Evolutionary conservation across 176 grass and related monocot species (phyloP).

Genomic region (Rhipidocladum racemiflorum): DNA sequence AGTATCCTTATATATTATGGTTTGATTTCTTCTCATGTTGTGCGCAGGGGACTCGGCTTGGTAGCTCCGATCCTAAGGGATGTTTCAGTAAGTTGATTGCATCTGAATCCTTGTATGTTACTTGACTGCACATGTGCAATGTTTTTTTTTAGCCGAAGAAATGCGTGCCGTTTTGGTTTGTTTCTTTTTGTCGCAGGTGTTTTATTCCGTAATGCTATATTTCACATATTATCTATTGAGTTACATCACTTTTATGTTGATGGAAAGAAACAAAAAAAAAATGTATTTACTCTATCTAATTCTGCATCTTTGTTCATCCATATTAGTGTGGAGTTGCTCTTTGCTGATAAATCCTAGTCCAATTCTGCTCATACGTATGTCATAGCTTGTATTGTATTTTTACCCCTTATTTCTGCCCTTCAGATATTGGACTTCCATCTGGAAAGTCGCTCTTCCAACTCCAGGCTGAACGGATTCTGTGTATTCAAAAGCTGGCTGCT

Average conservation of each 20-base stretch:
- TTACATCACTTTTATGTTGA: background rate
- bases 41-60: slow-evolving; percentile 75
- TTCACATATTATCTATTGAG: background rate
- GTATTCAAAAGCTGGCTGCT: slow-evolving; percentile 86
- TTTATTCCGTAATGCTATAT: background rate
- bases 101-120: slow-evolving; percentile 24
- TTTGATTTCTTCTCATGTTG: slow-evolving; percentile 26
- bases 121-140: background rate
- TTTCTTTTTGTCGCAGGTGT: slow-evolving; percentile 7
- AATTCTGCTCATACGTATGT: background rate
- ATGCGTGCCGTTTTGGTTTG: background rate
- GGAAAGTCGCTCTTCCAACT: slow-evolving; percentile 98
- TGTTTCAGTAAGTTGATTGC: slow-evolving; percentile 86
- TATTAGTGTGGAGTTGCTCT: background rate
- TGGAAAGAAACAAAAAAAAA: background rate
- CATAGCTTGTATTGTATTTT: background rate
- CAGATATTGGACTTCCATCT: slow-evolving; percentile 92
- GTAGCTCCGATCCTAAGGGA: slow-evolving; percentile 92
- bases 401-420: background rate
- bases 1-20: slow-evolving; percentile 8
- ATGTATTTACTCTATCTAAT: background rate
- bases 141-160: slow-evolving; percentile 7
- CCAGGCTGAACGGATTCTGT: slow-evolving; percentile 91
- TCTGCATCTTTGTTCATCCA: background rate
- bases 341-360: background rate